phyloP scores from a whole-genome alignment of 176 grass and related monocot genomes.

The Aegilops bicornis region DNA sequence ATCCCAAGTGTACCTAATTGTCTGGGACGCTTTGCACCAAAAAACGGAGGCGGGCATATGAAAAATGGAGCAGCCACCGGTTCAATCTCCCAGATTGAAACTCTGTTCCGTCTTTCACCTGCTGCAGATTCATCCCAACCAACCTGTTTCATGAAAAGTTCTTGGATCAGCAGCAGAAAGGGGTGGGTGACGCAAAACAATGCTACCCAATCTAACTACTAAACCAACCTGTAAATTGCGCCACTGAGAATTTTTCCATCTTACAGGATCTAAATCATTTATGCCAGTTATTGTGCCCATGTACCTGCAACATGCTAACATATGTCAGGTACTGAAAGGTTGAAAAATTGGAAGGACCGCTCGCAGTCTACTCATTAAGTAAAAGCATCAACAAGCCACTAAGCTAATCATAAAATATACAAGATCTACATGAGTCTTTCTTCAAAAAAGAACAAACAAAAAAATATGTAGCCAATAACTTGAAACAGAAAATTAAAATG shows the following conservation, averaged over 20 bases:
- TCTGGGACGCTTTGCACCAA: constrained; percentile 61
- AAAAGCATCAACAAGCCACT: neutral
- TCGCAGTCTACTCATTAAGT: neutral
- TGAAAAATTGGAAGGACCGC: neutral
- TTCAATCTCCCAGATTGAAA: constrained; percentile 89
- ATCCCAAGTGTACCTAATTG: constrained; percentile 49
- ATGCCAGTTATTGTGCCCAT: constrained; percentile 92
- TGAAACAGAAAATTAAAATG: neutral
- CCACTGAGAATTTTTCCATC: constrained; percentile 88
- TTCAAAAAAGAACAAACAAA: neutral
- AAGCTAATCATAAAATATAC: neutral
- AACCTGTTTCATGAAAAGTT: constrained; percentile 46
- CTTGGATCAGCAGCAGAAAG: constrained; percentile 2
- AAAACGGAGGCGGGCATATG: constrained; percentile 79
- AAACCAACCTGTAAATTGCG: constrained; percentile 70
- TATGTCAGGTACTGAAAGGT: neutral
- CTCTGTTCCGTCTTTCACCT: constrained; percentile 70
- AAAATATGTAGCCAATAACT: neutral
- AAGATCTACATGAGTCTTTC: neutral
- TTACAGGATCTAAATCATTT: constrained; percentile 74
- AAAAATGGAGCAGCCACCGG: constrained; percentile 77
- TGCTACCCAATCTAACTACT: constrained; percentile 24
- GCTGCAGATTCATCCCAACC: constrained; percentile 88
- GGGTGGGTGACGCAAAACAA: neutral
- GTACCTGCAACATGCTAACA: constrained; percentile 53